Evolutionary conservation across 2,329 filamentous ascomycete genomes (phyloP).

Genomic region (Sporothrix curviconia): DNA sequence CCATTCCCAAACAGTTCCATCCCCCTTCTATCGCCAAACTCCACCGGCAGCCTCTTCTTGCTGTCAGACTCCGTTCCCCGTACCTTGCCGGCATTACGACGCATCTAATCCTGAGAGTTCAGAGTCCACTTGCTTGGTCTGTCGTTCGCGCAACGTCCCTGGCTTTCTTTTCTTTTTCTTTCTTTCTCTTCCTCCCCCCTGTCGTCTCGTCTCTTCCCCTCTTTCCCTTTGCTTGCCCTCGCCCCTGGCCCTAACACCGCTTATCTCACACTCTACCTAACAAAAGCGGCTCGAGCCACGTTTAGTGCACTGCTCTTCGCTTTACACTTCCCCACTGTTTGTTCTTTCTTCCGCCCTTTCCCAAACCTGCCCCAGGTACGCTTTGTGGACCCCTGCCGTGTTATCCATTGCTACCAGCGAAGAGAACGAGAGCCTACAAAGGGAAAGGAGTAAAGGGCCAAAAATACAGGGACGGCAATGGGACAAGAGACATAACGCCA

Average conservation of each 20-base stretch:
- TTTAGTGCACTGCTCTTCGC: constrained; percentile 4
- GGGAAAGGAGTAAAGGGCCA: neutral
- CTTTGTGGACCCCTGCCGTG: neutral
- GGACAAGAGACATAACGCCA: neutral
- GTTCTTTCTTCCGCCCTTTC: constrained; percentile 12
- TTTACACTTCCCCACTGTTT: constrained; percentile 12
- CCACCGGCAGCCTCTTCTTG: constrained; percentile 5
- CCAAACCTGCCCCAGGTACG: constrained; percentile 7
- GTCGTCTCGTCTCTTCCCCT: neutral
- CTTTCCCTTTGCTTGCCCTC: neutral
- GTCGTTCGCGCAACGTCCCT: too few species aligned
- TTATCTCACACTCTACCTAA: constrained; percentile 11
- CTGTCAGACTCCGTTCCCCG: neutral
- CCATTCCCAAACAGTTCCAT: constrained; percentile 17
- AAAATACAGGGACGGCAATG: neutral
- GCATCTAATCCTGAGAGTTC: neutral
- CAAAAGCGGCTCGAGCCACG: constrained; percentile 18
- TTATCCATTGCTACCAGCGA: neutral
- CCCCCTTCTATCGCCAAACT: constrained; percentile 4
- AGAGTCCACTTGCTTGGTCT: too few species aligned
- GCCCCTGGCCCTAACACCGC: constrained; percentile 9
- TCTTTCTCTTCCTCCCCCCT: neutral
- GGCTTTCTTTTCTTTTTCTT: too few species aligned
- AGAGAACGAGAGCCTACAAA: neutral
- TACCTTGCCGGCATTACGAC: neutral